Conservation (phyloP, 352 stramenopile species). For the Globisporangium canariense region DNA sequence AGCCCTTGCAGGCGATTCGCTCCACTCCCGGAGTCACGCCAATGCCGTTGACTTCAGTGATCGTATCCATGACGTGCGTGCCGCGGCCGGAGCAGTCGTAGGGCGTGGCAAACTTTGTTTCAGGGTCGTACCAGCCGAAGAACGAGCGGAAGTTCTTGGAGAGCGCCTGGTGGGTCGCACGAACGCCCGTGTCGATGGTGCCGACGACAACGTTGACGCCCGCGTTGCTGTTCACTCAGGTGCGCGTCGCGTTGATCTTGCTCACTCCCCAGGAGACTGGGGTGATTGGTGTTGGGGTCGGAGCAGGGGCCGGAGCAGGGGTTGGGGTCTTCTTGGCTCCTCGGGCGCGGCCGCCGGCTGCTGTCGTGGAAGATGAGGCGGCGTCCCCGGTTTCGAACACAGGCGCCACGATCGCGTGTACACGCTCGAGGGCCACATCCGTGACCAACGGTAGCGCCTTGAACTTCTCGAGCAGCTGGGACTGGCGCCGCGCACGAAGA, state of each 20-base stretch:
- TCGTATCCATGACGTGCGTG: slow-evolving; percentile 11
- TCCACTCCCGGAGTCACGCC: slow-evolving; percentile 21
- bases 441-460: neutral
- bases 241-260: slow-evolving; percentile 7
- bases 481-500: neutral
- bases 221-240: slow-evolving; percentile 44
- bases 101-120: slow-evolving; percentile 12
- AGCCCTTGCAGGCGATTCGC: slow-evolving; percentile 26
- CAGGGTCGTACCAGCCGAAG: slow-evolving; percentile 11
- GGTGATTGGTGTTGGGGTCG: neutral
- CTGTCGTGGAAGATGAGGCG: neutral
- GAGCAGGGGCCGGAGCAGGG: neutral
- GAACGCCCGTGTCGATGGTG: slow-evolving; percentile 28
- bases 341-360: neutral
- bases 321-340: neutral
- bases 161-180: neutral
- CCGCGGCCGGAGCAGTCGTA: slow-evolving; percentile 21
- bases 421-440: neutral
- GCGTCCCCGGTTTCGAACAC: neutral
- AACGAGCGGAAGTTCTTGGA: neutral
- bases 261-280: neutral
- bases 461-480: neutral
- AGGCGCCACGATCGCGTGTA: neutral
- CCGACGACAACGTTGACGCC: slow-evolving; percentile 24
- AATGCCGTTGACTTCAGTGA: slow-evolving; percentile 20